Conservation (phyloP, 2,329 filamentous ascomycete genomes). For the Claviceps monticola region DNA sequence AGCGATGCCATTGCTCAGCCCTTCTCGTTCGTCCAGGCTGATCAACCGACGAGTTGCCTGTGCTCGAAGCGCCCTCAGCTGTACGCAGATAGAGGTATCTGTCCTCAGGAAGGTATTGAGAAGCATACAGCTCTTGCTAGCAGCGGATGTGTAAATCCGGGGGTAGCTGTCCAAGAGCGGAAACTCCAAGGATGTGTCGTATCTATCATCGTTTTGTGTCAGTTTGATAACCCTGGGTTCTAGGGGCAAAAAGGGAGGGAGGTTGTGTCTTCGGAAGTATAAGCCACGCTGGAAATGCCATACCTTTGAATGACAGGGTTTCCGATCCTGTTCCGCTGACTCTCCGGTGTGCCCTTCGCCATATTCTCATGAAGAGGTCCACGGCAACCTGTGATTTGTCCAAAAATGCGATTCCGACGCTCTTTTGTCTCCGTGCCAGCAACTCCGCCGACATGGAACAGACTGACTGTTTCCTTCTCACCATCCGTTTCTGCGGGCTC, state of each 20-base stretch:
- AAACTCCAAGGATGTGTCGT: constrained; percentile 7
- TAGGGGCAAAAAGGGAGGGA: background rate
- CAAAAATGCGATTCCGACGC: constrained; percentile 15
- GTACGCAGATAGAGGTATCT: constrained; percentile 56
- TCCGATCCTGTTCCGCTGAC: constrained; percentile 13
- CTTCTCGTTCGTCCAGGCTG: constrained; percentile 67
- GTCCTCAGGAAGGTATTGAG: constrained; percentile 53
- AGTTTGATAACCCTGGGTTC: background rate
- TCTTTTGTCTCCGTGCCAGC: constrained; percentile 1
- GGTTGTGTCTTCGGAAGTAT: background rate
- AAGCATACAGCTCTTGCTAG: constrained; percentile 19
- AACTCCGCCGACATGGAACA: constrained; percentile 16
- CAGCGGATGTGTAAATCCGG: constrained; percentile 45
- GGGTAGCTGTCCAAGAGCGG: constrained; percentile 79
- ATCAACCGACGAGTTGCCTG: constrained; percentile 50
- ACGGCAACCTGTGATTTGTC: constrained; percentile 14
- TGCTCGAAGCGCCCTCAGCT: constrained; percentile 51
- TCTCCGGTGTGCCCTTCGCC: constrained; percentile 4
- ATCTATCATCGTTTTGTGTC: constrained; percentile 1
- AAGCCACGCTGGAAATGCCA: background rate
- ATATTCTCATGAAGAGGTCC: constrained; percentile 6
- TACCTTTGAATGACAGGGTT: constrained; percentile 17
- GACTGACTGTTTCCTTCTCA: constrained; percentile 17
- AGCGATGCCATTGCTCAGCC: constrained; percentile 65
- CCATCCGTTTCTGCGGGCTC: constrained; percentile 17